phyloP scores from a whole-genome alignment of 768 basidiomycete species.

The Mycena olivaceomarginata region DNA sequence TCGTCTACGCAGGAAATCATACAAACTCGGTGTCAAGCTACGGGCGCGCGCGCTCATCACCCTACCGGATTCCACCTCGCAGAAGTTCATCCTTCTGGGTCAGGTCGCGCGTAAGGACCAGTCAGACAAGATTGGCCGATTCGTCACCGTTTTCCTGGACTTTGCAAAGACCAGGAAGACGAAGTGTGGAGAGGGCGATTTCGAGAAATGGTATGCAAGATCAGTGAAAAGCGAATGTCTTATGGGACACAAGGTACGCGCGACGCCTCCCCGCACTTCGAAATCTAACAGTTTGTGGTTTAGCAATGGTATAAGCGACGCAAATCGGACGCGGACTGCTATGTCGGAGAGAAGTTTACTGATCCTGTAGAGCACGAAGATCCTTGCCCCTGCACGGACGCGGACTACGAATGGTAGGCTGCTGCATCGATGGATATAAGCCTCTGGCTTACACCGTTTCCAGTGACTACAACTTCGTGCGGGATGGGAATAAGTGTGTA shows the following conservation, averaged over 20 bases:
- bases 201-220: slow-evolving; percentile 93
- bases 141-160: slow-evolving; percentile 88
- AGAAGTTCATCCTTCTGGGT: slow-evolving; percentile 95
- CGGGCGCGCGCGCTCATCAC: slow-evolving; percentile 89
- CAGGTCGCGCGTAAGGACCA: slow-evolving; percentile 80
- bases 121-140: slow-evolving; percentile 70
- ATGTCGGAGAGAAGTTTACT: slow-evolving; percentile 91
- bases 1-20: slow-evolving; percentile 72
- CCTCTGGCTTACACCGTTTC: background rate
- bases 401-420: slow-evolving; percentile 94
- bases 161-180: slow-evolving; percentile 81
- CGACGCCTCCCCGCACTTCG: background rate
- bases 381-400: slow-evolving; percentile 87
- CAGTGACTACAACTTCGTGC: slow-evolving; percentile 94
- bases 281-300: slow-evolving; percentile 13
- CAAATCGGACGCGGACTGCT: slow-evolving; percentile 90
- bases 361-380: slow-evolving; percentile 93
- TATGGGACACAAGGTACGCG: slow-evolving; percentile 93
- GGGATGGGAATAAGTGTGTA: slow-evolving; percentile 84
- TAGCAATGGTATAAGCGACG: slow-evolving; percentile 97
- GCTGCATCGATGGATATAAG: background rate
- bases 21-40: slow-evolving; percentile 81
- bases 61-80: slow-evolving; percentile 95
- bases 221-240: slow-evolving; percentile 82
- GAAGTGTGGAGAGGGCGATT: slow-evolving; percentile 83